A percentile compares a stretch with the other conserved stretches of the same genome.
phyloP scores from a whole-genome alignment of 1,139 yeast genomes.

The Candida mesenterica region DNA sequence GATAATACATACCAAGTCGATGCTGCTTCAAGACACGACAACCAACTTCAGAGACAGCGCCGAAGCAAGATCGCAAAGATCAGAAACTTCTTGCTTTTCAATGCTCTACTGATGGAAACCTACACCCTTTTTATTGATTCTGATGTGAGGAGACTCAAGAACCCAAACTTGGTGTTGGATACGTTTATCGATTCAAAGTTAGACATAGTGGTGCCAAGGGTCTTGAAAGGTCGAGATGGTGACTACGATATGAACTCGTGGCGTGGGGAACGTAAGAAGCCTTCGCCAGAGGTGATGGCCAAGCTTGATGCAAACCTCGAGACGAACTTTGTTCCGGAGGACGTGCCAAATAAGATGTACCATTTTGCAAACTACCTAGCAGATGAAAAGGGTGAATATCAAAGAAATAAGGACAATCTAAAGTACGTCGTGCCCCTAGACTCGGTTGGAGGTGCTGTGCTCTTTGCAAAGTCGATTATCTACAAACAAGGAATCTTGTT shows the following conservation, averaged over 20 bases:
- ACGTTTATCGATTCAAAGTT: conserved; percentile 30
- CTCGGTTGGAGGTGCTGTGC: conserved; percentile 52
- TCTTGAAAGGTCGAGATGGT: conserved; percentile 28
- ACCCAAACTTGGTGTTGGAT: conserved; percentile 24
- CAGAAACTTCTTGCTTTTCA: conserved; percentile 34
- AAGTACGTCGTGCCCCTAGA: conserved; percentile 32
- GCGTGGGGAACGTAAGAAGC: conserved; percentile 43
- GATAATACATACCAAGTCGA: conserved; percentile 23
- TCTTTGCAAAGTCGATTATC: conserved; percentile 40
- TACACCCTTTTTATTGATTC: conserved; percentile 47
- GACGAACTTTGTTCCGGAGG: conserved; percentile 40
- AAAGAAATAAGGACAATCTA: conserved; percentile 12
- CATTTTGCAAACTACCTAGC: conserved; percentile 31
- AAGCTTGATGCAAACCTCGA: conserved; percentile 32
- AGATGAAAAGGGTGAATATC: conserved; percentile 15
- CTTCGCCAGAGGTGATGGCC: conserved; percentile 31
- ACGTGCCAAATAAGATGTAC: conserved; percentile 27
- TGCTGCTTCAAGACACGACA: conserved; percentile 30
- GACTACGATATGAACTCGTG: conserved; percentile 49
- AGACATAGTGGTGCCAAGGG: conserved; percentile 45
- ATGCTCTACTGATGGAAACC: conserved; percentile 28
- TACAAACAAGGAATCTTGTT: conserved; percentile 46
- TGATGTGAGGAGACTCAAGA: conserved; percentile 34
- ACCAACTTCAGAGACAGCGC: conserved; percentile 30
- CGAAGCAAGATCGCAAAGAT: conserved; percentile 35